phyloP scores from a whole-genome alignment of 352 stramenopile species.

The Pythium scleroteichum region DNA sequence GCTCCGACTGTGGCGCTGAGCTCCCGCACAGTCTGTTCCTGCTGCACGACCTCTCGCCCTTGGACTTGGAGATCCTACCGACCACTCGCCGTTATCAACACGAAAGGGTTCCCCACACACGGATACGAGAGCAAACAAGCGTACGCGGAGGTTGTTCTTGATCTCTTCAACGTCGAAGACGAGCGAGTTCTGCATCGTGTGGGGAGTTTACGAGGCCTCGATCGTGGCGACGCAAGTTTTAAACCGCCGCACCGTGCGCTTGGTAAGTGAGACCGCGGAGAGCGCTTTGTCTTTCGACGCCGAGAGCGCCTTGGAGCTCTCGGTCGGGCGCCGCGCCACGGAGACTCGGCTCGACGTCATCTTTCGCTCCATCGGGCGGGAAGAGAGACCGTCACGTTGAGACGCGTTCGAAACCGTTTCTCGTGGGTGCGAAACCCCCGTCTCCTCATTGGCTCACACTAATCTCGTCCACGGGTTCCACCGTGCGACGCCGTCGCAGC shows the following conservation, averaged over 20 bases:
- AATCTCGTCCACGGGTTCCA: too few species aligned
- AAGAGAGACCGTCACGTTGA: neutral
- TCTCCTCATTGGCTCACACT: too few species aligned
- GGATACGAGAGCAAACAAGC: neutral
- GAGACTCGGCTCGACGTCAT: conserved; percentile 16
- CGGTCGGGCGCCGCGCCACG: conserved; percentile 36
- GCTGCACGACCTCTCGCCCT: conserved; percentile 43
- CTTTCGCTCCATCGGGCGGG: conserved; percentile 5
- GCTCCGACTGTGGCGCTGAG: conserved; percentile 43
- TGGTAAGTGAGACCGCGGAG: conserved; percentile 54
- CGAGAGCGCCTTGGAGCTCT: conserved; percentile 49
- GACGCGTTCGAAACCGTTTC: too few species aligned
- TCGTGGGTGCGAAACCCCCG: too few species aligned
- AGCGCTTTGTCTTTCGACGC: conserved; percentile 53
- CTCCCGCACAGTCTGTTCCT: conserved; percentile 50
- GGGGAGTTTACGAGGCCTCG: too few species aligned
- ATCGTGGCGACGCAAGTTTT: too few species aligned
- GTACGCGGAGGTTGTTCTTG: conserved; percentile 56
- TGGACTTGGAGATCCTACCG: conserved; percentile 35
- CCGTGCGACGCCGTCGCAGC: too few species aligned
- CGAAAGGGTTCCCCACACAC: neutral
- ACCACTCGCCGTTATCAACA: too few species aligned
- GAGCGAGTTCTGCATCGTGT: conserved; percentile 39
- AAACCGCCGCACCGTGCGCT: conserved; percentile 43
- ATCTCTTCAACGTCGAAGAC: conserved; percentile 54